Percentiles rank a stretch among this genome's conserved stretches.
Evolutionary conservation across 1,284 basidiomycete genomes (phyloP).

Genomic region (Leccinum angustisporum): DNA sequence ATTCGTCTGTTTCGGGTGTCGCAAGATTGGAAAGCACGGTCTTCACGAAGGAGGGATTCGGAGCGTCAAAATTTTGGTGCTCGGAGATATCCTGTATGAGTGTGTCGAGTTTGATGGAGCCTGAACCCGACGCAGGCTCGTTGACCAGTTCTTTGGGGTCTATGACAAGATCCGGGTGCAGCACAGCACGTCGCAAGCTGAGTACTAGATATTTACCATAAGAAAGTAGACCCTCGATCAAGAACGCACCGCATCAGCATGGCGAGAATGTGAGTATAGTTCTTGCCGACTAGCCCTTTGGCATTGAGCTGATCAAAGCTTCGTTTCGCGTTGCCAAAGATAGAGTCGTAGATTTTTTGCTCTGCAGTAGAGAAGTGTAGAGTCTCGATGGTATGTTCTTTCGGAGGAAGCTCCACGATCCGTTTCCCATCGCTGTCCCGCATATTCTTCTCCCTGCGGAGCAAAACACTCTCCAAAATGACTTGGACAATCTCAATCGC

Average conservation of each 20-base stretch:
- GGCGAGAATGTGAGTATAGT: conserved; percentile 87
- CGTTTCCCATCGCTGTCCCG: conserved; percentile 83
- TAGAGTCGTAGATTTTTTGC: conserved; percentile 78
- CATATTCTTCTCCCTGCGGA: conserved; percentile 96
- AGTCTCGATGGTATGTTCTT: conserved; percentile 70
- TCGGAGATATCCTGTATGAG: conserved; percentile 63
- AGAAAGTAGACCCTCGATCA: background rate
- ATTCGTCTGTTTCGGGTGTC: conserved; percentile 57
- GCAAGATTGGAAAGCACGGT: conserved; percentile 58
- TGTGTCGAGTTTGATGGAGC: conserved; percentile 57
- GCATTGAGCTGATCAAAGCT: conserved; percentile 77
- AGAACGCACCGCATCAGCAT: conserved; percentile 79
- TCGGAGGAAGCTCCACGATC: conserved; percentile 88
- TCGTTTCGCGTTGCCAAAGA: conserved; percentile 65
- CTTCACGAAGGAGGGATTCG: conserved; percentile 57
- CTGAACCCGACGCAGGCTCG: conserved; percentile 34
- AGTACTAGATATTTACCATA: conserved; percentile 6
- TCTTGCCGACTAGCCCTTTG: conserved; percentile 77
- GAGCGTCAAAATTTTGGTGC: conserved; percentile 33
- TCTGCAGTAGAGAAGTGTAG: conserved; percentile 79
- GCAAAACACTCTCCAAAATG: conserved; percentile 84
- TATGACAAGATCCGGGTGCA: conserved; percentile 80
- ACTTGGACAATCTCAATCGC: conserved; percentile 92
- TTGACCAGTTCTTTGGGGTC: conserved; percentile 44
- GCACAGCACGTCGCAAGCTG: conserved; percentile 82